These are phyloP conservation scores for Aspergillus brasiliensis DNA, from an alignment of 2,329 filamentous ascomycete species.

Conservation along the genomic window DNA sequence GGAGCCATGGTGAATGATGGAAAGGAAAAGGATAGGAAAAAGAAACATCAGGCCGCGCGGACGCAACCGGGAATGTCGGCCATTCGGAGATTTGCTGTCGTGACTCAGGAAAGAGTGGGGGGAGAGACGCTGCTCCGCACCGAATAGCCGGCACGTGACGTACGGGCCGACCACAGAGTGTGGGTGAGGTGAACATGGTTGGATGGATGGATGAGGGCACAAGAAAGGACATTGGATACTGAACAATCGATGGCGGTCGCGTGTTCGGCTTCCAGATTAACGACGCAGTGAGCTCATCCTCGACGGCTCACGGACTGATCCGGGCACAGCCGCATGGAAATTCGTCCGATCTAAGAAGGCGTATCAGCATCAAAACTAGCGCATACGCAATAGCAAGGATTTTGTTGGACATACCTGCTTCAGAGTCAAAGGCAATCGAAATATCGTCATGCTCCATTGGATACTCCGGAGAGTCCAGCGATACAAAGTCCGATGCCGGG, in stretches of 20 bases:
- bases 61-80: not conserved
- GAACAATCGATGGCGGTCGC: not conserved
- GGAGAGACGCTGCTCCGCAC: not conserved
- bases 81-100: not conserved
- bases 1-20: constrained; percentile 26
- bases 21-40: constrained; percentile 1
- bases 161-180: not conserved
- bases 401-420: constrained; percentile 62
- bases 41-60: constrained; percentile 9
- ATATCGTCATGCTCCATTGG: constrained; percentile 93
- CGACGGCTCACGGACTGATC: constrained; percentile 41
- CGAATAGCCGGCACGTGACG: constrained; percentile 8
- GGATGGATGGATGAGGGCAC: not conserved
- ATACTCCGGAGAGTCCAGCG: constrained; percentile 83
- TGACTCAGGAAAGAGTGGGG: not conserved
- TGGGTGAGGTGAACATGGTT: not conserved
- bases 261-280: constrained; percentile 22
- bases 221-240: not conserved
- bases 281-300: constrained; percentile 45
- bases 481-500: constrained; percentile 70
- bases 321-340: constrained; percentile 43
- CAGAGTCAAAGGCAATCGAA: constrained; percentile 77
- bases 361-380: not conserved
- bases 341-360: constrained; percentile 38
- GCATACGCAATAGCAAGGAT: not conserved